A percentile compares a stretch with the other conserved stretches of the same genome.
Evolutionary conservation across 2,329 filamentous ascomycete species (phyloP).

Genomic region (Berkeleyomyces basicola): DNA sequence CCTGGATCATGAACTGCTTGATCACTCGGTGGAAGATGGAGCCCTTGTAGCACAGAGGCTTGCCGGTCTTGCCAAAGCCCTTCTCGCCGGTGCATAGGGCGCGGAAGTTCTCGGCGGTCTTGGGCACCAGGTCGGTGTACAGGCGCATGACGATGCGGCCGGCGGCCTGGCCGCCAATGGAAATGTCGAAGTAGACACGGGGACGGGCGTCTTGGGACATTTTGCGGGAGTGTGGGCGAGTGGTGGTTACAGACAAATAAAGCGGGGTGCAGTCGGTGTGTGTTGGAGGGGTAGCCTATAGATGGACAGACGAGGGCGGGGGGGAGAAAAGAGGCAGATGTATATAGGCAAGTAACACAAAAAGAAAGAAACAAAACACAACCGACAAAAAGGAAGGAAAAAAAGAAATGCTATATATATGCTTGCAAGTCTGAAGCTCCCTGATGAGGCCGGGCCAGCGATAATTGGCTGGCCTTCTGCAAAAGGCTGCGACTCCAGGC

Average conservation of each 20-base stretch:
- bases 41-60: conserved; percentile 83
- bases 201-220: conserved; percentile 37
- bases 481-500: not conserved
- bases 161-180: conserved; percentile 54
- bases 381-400: not conserved
- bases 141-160: conserved; percentile 82
- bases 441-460: not conserved
- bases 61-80: conserved; percentile 62
- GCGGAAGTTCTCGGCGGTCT: conserved; percentile 94
- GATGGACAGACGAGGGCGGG: not conserved
- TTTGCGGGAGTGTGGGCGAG: conserved; percentile 13
- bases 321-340: not conserved
- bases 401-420: not conserved
- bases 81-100: conserved; percentile 91
- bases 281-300: conserved; percentile 2
- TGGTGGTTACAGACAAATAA: conserved; percentile 4
- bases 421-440: not conserved
- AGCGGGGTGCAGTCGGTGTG: conserved; percentile 6
- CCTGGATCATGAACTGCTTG: conserved; percentile 98
- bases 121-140: conserved; percentile 61
- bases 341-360: not conserved
- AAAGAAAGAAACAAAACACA: not conserved
- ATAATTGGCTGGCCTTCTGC: not conserved
- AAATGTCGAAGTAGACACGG: conserved; percentile 87
- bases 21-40: conserved; percentile 92